These are phyloP conservation scores for Letharia columbiana DNA, from an alignment of 495 filamentous ascomycete species.

Conservation along the genomic window DNA sequence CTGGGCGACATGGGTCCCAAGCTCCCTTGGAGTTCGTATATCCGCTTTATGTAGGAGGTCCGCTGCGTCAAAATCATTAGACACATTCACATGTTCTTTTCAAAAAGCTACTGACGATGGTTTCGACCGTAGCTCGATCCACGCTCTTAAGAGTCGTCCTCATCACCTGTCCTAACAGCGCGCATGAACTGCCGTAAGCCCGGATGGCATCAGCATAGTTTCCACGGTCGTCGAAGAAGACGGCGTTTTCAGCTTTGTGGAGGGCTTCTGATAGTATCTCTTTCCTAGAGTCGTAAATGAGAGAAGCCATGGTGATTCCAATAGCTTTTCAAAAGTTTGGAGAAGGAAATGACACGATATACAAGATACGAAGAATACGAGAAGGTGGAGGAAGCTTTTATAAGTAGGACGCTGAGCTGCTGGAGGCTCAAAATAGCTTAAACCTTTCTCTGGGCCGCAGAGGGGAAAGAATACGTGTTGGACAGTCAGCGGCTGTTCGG, in stretches of 20 bases:
- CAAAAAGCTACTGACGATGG: background rate
- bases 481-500: background rate
- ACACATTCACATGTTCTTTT: no score
- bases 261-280: constrained; percentile 7
- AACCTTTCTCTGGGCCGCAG: background rate
- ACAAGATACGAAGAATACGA: background rate
- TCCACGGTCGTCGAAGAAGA: constrained; percentile 12
- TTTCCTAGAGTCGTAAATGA: background rate
- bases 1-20: constrained; percentile 7
- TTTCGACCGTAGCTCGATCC: constrained; percentile 10
- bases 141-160: background rate
- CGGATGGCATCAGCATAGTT: constrained; percentile 9
- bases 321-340: background rate
- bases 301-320: constrained; percentile 2
- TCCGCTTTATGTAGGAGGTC: constrained; percentile 12
- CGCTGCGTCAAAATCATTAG: background rate
- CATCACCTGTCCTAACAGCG: constrained; percentile 14
- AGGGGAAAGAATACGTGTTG: background rate
- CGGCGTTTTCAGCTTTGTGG: constrained; percentile 12
- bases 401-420: background rate
- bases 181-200: constrained; percentile 10
- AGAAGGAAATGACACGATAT: no score
- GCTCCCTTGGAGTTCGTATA: constrained; percentile 12
- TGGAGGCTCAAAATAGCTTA: background rate
- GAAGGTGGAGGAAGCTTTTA: background rate